A percentile compares a stretch with the other conserved stretches of the same genome.
Evolutionary conservation across 2,329 filamentous ascomycete species (phyloP).

Genomic region (Venturia pyrina): DNA sequence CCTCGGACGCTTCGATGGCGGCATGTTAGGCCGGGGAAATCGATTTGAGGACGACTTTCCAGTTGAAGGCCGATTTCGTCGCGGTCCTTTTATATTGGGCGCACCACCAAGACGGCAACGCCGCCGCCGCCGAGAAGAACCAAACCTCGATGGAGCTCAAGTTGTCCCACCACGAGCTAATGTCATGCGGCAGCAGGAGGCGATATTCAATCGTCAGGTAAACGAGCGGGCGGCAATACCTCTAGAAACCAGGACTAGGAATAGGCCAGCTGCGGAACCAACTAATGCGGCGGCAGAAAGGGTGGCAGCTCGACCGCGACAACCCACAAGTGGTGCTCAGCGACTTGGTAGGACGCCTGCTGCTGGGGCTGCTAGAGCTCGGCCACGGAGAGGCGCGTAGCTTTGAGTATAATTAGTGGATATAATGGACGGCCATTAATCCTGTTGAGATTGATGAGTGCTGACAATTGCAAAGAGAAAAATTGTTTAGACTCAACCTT

Average conservation of each 20-base stretch:
- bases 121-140: neutral
- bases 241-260: neutral
- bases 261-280: neutral
- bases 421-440: neutral
- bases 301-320: neutral
- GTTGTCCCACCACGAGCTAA: neutral
- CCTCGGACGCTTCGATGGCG: neutral
- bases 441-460: neutral
- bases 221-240: neutral
- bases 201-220: neutral
- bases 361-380: neutral
- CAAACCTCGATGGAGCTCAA: neutral
- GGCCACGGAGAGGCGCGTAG: neutral
- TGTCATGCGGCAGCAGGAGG: neutral
- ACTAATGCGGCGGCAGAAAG: neutral
- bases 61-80: neutral
- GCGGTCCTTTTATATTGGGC: neutral
- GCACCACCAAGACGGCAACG: neutral
- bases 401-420: neutral
- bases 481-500: neutral
- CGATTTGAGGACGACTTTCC: neutral
- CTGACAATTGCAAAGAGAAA: too few relatives aligned
- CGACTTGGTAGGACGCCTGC: neutral
- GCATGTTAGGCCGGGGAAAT: neutral
- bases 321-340: neutral